A percentile compares a stretch with the other conserved stretches of the same genome.
Evolutionary conservation across 1,284 basidiomycete genomes (phyloP).

Genomic region (Papiliotrema laurentii): DNA sequence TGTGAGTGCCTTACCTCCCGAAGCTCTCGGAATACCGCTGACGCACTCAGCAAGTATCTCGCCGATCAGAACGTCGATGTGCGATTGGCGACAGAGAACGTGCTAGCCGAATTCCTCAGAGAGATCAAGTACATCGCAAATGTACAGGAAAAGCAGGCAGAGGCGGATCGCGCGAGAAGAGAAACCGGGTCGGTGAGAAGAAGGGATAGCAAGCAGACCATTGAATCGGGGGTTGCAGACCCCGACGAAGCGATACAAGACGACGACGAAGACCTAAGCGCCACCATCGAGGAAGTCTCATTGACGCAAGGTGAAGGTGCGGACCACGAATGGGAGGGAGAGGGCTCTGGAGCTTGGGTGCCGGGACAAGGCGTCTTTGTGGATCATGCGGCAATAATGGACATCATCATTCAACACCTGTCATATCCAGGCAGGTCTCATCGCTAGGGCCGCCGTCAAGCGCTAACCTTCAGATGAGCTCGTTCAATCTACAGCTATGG

Average conservation of each 20-base stretch:
- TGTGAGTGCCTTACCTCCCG: slow-evolving; percentile 56
- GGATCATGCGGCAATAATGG: slow-evolving; percentile 86
- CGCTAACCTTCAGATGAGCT: slow-evolving; percentile 63
- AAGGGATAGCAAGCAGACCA: slow-evolving; percentile 43
- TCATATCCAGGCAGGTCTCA: slow-evolving; percentile 68
- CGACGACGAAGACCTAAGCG: slow-evolving; percentile 43
- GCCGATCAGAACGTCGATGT: slow-evolving; percentile 95
- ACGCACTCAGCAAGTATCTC: slow-evolving; percentile 71
- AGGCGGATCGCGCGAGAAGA: slow-evolving; percentile 16
- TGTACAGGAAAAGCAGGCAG: slow-evolving; percentile 55
- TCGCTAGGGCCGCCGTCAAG: not conserved
- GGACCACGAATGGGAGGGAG: slow-evolving; percentile 40
- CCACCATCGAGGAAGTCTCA: not conserved
- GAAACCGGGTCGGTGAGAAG: slow-evolving; percentile 15
- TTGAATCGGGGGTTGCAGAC: slow-evolving; percentile 47
- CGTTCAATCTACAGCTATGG: slow-evolving; percentile 79
- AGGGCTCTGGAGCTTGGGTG: slow-evolving; percentile 63
- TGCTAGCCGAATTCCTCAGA: slow-evolving; percentile 85
- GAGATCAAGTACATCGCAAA: slow-evolving; percentile 84
- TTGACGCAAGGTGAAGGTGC: slow-evolving; percentile 9
- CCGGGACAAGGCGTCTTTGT: slow-evolving; percentile 90
- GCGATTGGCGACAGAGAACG: slow-evolving; percentile 81
- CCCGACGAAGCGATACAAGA: slow-evolving; percentile 27
- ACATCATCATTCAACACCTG: slow-evolving; percentile 88
- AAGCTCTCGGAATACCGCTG: not conserved